Conservation (phyloP, 495 filamentous ascomycete species). For the Pyrenula massariospora region DNA sequence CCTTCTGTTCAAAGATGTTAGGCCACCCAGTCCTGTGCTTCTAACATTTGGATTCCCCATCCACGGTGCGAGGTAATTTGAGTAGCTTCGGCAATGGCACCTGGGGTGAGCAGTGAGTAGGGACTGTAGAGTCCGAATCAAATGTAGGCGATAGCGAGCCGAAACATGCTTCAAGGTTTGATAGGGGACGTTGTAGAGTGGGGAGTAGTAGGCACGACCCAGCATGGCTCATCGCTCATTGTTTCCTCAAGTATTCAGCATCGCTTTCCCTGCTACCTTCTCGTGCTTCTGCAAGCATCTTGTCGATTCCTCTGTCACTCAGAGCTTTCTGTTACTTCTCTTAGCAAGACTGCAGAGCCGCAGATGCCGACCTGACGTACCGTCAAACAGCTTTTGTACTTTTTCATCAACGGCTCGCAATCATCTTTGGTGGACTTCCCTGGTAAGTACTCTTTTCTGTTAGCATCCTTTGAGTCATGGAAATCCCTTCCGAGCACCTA, state of each 20-base stretch:
- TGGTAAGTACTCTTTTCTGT: constrained; percentile 63
- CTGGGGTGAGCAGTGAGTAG: too few species aligned
- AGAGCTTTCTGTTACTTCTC: constrained; percentile 50
- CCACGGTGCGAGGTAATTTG: too few species aligned
- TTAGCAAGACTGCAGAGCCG: constrained; percentile 3
- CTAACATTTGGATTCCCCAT: too few species aligned
- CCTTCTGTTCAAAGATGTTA: too few species aligned
- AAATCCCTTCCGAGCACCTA: constrained; percentile 16
- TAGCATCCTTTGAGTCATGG: constrained; percentile 2
- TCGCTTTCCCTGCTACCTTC: constrained; percentile 76
- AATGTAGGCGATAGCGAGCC: too few species aligned
- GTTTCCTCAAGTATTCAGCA: constrained; percentile 51
- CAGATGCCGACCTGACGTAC: constrained; percentile 33
- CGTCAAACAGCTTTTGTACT: constrained; percentile 71
- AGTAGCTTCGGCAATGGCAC: too few species aligned
- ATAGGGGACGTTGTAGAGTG: too few species aligned
- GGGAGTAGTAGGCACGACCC: too few species aligned
- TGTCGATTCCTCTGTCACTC: constrained; percentile 75
- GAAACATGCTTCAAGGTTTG: too few species aligned
- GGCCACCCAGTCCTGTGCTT: too few species aligned
- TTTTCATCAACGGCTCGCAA: constrained; percentile 69
- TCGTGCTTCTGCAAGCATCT: constrained; percentile 73
- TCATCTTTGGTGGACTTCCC: constrained; percentile 71
- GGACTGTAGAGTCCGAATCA: too few species aligned
- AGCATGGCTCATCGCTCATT: constrained; percentile 5